Evolutionary conservation across 139 green algal genomes (phyloP).

Genomic region (Volvox africanus): DNA sequence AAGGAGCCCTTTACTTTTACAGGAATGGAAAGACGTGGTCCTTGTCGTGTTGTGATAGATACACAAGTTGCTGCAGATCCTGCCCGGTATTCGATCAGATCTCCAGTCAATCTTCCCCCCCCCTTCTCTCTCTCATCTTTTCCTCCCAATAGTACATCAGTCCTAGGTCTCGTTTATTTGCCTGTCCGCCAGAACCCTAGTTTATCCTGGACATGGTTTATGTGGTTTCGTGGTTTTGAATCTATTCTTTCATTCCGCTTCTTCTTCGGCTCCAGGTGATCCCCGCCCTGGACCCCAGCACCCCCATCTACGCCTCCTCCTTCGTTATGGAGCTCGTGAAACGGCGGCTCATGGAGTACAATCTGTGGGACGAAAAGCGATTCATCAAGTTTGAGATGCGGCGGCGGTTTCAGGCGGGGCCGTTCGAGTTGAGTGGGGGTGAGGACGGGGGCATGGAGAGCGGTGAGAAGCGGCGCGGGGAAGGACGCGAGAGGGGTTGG

Average conservation of each 20-base stretch:
- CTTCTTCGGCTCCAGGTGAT: conserved; percentile 73
- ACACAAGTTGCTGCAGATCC: too few relatives aligned
- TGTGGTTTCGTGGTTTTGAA: background rate
- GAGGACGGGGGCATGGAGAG: background rate
- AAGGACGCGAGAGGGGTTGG: background rate
- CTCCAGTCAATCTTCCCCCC: too few relatives aligned
- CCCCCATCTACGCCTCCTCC: conserved; percentile 88
- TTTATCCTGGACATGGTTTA: too few relatives aligned
- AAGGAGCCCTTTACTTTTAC: too few relatives aligned
- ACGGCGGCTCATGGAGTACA: conserved; percentile 91
- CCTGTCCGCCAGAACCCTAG: too few relatives aligned
- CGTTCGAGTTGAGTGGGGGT: conserved; percentile 77
- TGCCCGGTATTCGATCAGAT: too few relatives aligned
- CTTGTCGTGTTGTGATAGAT: too few relatives aligned
- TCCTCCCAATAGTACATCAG: too few relatives aligned
- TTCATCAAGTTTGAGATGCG: conserved; percentile 78
- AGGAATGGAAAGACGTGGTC: too few relatives aligned
- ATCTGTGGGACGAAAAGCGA: conserved; percentile 86
- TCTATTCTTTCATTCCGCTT: background rate
- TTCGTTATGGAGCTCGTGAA: conserved; percentile 97
- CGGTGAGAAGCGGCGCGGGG: background rate
- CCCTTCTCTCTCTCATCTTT: too few relatives aligned
- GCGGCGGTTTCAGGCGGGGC: conserved; percentile 77
- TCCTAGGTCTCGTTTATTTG: too few relatives aligned
- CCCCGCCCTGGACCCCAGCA: conserved; percentile 93